These are phyloP conservation scores for Tylopilus felleus DNA, from an alignment of 768 basidiomycete species.

Conservation along the genomic window DNA sequence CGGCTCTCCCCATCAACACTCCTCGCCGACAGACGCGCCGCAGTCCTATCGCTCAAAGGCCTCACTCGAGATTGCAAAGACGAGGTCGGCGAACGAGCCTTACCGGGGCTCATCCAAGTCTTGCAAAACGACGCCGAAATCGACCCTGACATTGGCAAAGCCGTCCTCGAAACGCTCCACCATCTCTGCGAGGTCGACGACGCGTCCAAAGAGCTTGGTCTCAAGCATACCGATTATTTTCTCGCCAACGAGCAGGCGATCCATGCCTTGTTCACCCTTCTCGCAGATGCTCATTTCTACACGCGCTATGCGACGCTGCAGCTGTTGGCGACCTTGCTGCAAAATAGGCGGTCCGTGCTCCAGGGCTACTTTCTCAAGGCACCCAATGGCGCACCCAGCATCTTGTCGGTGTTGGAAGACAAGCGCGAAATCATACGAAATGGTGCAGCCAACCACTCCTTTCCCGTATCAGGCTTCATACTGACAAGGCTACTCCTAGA, in stretches of 20 bases:
- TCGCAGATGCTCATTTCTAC: slow-evolving; percentile 79
- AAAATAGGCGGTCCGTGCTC: slow-evolving; percentile 75
- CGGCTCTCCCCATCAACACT: slow-evolving; percentile 86
- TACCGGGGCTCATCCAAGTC: slow-evolving; percentile 75
- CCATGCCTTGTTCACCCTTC: slow-evolving; percentile 73
- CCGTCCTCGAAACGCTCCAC: slow-evolving; percentile 85
- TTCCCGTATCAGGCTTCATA: background rate
- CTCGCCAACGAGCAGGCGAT: slow-evolving; percentile 67
- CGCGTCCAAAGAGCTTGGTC: slow-evolving; percentile 56
- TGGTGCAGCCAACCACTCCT: slow-evolving; percentile 45
- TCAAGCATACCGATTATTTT: slow-evolving; percentile 79
- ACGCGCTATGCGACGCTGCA: slow-evolving; percentile 82
- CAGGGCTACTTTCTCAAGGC: slow-evolving; percentile 92
- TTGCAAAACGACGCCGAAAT: slow-evolving; percentile 85
- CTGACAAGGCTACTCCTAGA: slow-evolving; percentile 45
- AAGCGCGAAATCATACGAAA: slow-evolving; percentile 86
- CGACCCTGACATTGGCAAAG: slow-evolving; percentile 90
- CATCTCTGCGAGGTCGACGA: slow-evolving; percentile 82
- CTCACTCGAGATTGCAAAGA: slow-evolving; percentile 87
- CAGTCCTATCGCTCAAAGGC: slow-evolving; percentile 92
- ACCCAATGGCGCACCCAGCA: slow-evolving; percentile 67
- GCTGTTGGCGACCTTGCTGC: slow-evolving; percentile 72
- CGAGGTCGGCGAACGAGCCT: slow-evolving; percentile 78
- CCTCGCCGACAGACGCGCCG: slow-evolving; percentile 87
- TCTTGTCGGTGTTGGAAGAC: slow-evolving; percentile 77